Evolutionary conservation across 208 protist genomes (phyloP).

Genomic region (Acanthamoeba culbertsoni): DNA sequence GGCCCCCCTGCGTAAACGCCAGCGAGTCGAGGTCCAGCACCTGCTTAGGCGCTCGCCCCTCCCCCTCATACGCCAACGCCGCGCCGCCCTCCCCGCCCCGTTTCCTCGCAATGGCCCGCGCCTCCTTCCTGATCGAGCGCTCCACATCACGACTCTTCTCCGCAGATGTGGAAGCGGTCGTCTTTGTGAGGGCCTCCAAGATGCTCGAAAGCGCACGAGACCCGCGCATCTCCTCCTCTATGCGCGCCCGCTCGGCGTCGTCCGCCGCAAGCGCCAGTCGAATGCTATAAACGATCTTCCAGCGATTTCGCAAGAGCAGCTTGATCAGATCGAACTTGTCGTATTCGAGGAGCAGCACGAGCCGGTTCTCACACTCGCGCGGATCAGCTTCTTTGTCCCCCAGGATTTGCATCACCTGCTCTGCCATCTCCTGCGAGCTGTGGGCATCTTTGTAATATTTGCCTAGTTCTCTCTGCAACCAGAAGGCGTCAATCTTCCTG

Average conservation of each 20-base stretch:
- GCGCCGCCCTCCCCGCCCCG: background rate
- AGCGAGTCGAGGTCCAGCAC: slow-evolving; percentile 88
- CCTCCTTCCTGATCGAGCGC: slow-evolving; percentile 29
- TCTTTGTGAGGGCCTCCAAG: slow-evolving; percentile 61
- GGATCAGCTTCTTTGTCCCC: slow-evolving; percentile 65
- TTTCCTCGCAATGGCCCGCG: background rate
- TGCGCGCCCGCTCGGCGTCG: slow-evolving; percentile 74
- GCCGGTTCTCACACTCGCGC: slow-evolving; percentile 86
- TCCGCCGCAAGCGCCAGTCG: slow-evolving; percentile 75
- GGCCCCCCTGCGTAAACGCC: slow-evolving; percentile 86
- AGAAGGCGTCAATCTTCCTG: slow-evolving; percentile 88
- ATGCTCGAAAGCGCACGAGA: slow-evolving; percentile 49
- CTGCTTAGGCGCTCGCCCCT: slow-evolving; percentile 16
- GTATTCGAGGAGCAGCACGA: slow-evolving; percentile 86
- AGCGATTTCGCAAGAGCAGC: slow-evolving; percentile 82
- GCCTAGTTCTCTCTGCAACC: slow-evolving; percentile 88
- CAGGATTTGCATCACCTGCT: slow-evolving; percentile 85
- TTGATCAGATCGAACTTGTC: slow-evolving; percentile 91
- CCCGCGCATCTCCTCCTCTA: slow-evolving; percentile 85
- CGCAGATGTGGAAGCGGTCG: background rate
- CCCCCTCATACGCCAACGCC: background rate
- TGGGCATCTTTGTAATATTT: slow-evolving; percentile 82
- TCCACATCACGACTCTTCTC: slow-evolving; percentile 54
- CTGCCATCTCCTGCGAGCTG: slow-evolving; percentile 80
- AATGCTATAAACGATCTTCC: slow-evolving; percentile 81